Evolutionary conservation across 176 grass and related monocot genomes (phyloP).

Genomic region (Pontederia crassipes): DNA sequence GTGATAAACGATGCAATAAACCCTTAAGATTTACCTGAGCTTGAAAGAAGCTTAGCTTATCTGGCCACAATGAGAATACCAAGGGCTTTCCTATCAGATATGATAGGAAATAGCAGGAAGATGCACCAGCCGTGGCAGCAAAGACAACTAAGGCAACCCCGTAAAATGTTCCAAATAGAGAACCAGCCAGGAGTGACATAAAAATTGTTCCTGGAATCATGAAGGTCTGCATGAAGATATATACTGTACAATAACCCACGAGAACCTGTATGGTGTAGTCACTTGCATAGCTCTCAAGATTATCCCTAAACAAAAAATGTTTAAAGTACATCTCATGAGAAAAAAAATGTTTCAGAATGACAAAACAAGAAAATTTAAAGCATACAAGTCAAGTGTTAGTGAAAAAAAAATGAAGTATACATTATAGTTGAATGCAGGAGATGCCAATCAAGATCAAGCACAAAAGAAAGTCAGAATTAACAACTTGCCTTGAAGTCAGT

Average conservation of each 20-base stretch:
- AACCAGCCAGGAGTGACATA: slow-evolving; percentile 87
- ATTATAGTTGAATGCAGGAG: too few relatives aligned
- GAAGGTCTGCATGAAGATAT: slow-evolving; percentile 99
- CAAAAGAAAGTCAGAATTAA: too few relatives aligned
- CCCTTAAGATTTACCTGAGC: slow-evolving; percentile 35
- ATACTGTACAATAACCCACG: slow-evolving; percentile 72
- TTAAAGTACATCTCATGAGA: slow-evolving; percentile 7
- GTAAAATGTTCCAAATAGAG: slow-evolving; percentile 63
- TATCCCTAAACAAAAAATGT: slow-evolving; percentile 42
- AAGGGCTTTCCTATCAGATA: slow-evolving; percentile 76
- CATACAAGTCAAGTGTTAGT: not conserved
- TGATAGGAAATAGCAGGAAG: slow-evolving; percentile 92
- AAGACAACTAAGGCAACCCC: slow-evolving; percentile 82
- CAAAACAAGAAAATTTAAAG: not conserved
- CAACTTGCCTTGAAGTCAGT: too few relatives aligned
- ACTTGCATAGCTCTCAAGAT: slow-evolving; percentile 89
- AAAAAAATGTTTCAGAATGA: not conserved
- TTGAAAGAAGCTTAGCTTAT: slow-evolving; percentile 85
- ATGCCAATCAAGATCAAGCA: too few relatives aligned
- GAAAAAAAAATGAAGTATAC: too few relatives aligned
- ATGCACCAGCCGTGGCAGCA: slow-evolving; percentile 87
- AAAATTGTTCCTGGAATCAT: slow-evolving; percentile 94
- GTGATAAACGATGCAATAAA: not conserved
- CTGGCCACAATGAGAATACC: slow-evolving; percentile 79
- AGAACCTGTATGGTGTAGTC: slow-evolving; percentile 92